Percentiles rank a stretch among this genome's conserved stretches.
Evolutionary conservation across 2,329 filamentous ascomycete species (phyloP).

Genomic region (Fonsecaea erecta): DNA sequence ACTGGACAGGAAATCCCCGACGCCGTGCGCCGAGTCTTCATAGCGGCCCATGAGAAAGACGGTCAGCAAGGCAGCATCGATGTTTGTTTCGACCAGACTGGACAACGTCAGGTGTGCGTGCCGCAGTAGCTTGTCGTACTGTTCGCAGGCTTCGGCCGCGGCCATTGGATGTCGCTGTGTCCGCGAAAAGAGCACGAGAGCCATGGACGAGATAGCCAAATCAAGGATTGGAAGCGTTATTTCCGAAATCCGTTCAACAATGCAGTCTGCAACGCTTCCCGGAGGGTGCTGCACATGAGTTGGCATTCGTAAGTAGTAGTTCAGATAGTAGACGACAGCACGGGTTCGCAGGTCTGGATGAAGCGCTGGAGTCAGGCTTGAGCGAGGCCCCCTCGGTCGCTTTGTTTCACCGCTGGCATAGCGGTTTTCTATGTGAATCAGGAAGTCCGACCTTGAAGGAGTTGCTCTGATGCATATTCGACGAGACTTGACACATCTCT

Average conservation of each 20-base stretch:
- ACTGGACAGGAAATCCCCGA: neutral
- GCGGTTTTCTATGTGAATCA: constrained; percentile 40
- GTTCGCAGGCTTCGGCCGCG: constrained; percentile 37
- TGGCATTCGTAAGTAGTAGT: constrained; percentile 35
- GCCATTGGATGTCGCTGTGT: constrained; percentile 37
- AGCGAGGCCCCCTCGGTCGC: constrained; percentile 43
- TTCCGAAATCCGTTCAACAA: constrained; percentile 24
- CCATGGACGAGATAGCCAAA: constrained; percentile 40
- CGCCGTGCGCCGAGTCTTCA: constrained; percentile 28
- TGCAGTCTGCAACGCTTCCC: constrained; percentile 26
- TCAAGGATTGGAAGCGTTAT: constrained; percentile 36
- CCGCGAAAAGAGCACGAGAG: constrained; percentile 40
- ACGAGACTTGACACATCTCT: constrained; percentile 37
- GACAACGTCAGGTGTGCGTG: constrained; percentile 26
- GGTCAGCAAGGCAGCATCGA: constrained; percentile 36
- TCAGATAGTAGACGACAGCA: constrained; percentile 39
- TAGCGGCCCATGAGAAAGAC: constrained; percentile 38
- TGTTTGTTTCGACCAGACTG: constrained; percentile 10
- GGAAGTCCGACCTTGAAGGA: constrained; percentile 17
- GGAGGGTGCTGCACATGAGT: constrained; percentile 27
- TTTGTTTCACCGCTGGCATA: constrained; percentile 42
- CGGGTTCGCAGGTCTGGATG: constrained; percentile 38
- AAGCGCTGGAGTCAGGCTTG: constrained; percentile 28
- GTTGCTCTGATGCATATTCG: constrained; percentile 34
- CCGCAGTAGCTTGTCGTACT: constrained; percentile 37